phyloP scores from a whole-genome alignment of 441 rosid genomes.

The Syzygium malaccense region DNA sequence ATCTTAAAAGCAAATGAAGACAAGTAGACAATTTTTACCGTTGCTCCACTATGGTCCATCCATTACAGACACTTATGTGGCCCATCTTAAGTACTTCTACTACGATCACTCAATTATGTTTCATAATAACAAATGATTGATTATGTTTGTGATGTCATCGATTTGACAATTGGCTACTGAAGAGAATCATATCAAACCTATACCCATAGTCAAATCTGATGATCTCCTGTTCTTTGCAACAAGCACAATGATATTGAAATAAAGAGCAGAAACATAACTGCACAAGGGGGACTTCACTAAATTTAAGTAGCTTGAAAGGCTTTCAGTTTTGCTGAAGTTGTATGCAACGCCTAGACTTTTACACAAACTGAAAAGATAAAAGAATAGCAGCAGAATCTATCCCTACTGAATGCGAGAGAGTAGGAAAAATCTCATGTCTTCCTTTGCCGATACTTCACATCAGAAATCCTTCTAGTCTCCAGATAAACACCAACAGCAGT shows the following conservation, averaged over 20 bases:
- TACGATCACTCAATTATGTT: not conserved
- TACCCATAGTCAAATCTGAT: not conserved
- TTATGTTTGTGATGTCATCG: not conserved
- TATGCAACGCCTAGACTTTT: not conserved
- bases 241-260: not conserved
- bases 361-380: not conserved
- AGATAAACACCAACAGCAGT: constrained; percentile 53
- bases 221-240: not conserved
- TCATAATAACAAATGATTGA: not conserved
- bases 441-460: not conserved
- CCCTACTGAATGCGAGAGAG: not conserved
- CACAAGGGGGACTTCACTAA: not conserved
- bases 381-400: not conserved
- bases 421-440: not conserved
- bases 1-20: not conserved
- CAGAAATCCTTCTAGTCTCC: constrained; percentile 33
- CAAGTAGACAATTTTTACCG: not conserved
- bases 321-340: not conserved
- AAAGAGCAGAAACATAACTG: not conserved
- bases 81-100: not conserved
- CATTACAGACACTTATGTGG: not conserved
- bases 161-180: not conserved
- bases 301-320: not conserved
- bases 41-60: not conserved
- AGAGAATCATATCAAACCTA: not conserved